These are phyloP conservation scores for Austroboletus eburneus DNA, from an alignment of 768 basidiomycete species.

Conservation along the genomic window DNA sequence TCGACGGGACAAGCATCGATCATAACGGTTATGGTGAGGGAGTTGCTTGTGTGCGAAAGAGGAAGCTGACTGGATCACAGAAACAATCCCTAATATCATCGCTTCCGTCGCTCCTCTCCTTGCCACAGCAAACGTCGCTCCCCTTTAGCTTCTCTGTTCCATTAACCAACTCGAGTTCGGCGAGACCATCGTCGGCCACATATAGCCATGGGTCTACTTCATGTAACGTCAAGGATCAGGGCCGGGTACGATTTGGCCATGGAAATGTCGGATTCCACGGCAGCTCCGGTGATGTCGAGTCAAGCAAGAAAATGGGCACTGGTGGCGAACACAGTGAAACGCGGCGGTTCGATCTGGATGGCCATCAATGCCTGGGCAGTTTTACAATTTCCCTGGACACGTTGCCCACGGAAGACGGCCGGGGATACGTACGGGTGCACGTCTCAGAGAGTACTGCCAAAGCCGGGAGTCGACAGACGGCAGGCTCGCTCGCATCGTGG, in stretches of 20 bases:
- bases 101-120: constrained; percentile 67
- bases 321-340: constrained; percentile 37
- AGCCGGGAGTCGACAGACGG: constrained; percentile 12
- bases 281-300: constrained; percentile 37
- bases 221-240: constrained; percentile 49
- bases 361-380: constrained; percentile 45
- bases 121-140: constrained; percentile 53
- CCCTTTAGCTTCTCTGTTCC: constrained; percentile 57
- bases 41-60: not conserved
- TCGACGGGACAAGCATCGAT: constrained; percentile 49
- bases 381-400: constrained; percentile 75
- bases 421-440: constrained; percentile 71
- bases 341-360: constrained; percentile 50
- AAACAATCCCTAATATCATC: constrained; percentile 73
- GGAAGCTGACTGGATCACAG: constrained; percentile 21
- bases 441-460: constrained; percentile 41
- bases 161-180: constrained; percentile 32
- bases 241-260: constrained; percentile 44
- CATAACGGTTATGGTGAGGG: constrained; percentile 64
- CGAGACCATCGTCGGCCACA: constrained; percentile 38
- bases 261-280: constrained; percentile 44
- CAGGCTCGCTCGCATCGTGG: constrained; percentile 26
- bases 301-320: constrained; percentile 28
- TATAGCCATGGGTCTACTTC: constrained; percentile 42
- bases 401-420: constrained; percentile 58